These are phyloP conservation scores for Suhomyces canberraensis DNA, from an alignment of 805 yeast genomes.

Conservation along the genomic window DNA sequence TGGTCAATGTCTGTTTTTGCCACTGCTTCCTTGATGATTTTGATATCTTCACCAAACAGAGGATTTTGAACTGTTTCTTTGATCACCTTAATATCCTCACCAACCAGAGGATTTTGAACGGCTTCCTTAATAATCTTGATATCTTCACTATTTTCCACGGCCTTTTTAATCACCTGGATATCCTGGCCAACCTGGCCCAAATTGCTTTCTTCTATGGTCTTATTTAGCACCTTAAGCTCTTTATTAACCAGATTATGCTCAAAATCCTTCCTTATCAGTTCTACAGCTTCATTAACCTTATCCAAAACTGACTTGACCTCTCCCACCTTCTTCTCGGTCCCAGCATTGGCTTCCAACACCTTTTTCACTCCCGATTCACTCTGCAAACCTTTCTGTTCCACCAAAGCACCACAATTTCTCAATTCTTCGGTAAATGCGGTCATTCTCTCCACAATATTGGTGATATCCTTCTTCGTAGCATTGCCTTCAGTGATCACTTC, in stretches of 20 bases:
- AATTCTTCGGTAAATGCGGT: constrained; percentile 10
- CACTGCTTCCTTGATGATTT: neutral
- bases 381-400: neutral
- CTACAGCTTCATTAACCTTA: neutral
- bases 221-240: neutral
- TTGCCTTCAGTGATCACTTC: constrained; percentile 35
- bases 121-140: neutral
- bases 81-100: neutral
- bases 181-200: neutral
- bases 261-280: too few species aligned
- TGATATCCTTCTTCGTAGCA: constrained; percentile 32
- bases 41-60: too few species aligned
- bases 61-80: neutral
- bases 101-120: too few species aligned
- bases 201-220: neutral
- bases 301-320: neutral
- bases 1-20: too few species aligned
- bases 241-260: too few species aligned
- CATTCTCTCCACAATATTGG: constrained; percentile 18
- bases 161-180: neutral
- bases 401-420: neutral
- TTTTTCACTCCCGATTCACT: neutral
- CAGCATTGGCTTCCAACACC: neutral
- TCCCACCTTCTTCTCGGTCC: neutral
- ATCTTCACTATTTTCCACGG: neutral